These are phyloP conservation scores for Pseudogymnoascus sp. DNA, from an alignment of 2,329 filamentous ascomycete genomes.

Conservation along the genomic window DNA sequence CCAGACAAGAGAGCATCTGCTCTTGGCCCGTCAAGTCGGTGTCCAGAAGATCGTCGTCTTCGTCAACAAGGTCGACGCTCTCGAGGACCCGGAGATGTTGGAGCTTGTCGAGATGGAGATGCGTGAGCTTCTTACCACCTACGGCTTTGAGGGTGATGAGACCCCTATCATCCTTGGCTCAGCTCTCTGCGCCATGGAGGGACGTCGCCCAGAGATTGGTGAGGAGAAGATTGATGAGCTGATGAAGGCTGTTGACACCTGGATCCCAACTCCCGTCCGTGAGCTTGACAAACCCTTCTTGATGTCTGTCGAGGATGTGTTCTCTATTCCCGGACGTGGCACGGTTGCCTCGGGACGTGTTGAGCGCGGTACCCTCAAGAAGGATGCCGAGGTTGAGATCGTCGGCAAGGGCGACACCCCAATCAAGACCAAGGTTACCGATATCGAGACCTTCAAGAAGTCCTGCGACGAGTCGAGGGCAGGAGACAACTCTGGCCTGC, in stretches of 20 bases:
- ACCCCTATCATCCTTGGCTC: constrained; percentile 97
- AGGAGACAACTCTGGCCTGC: constrained; percentile 95
- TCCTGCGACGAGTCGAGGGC: constrained; percentile 93
- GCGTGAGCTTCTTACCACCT: constrained; percentile 86
- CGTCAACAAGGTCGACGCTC: constrained; percentile 97
- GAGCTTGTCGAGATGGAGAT: constrained; percentile 99
- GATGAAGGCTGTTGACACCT: constrained; percentile 78
- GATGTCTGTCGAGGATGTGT: constrained; percentile 94
- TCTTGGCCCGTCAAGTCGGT: constrained; percentile 96
- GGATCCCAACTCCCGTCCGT: constrained; percentile 93
- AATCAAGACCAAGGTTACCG: constrained; percentile 98
- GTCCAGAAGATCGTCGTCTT: constrained; percentile 98
- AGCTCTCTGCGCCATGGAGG: constrained; percentile 87
- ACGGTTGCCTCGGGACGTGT: constrained; percentile 96
- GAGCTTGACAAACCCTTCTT: constrained; percentile 97
- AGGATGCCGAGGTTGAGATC: constrained; percentile 88
- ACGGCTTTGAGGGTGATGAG: constrained; percentile 96
- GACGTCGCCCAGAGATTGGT: constrained; percentile 80
- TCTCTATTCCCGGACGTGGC: constrained; percentile 86
- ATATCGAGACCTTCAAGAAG: constrained; percentile 99
- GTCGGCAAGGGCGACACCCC: constrained; percentile 73
- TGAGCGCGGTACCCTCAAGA: constrained; percentile 90
- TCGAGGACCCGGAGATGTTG: constrained; percentile 98
- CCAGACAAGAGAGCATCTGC: constrained; percentile 95
- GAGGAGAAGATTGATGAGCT: constrained; percentile 83